These are phyloP conservation scores for Arabidopsis arenosa DNA, from an alignment of 345 rosid genomes.

Conservation along the genomic window DNA sequence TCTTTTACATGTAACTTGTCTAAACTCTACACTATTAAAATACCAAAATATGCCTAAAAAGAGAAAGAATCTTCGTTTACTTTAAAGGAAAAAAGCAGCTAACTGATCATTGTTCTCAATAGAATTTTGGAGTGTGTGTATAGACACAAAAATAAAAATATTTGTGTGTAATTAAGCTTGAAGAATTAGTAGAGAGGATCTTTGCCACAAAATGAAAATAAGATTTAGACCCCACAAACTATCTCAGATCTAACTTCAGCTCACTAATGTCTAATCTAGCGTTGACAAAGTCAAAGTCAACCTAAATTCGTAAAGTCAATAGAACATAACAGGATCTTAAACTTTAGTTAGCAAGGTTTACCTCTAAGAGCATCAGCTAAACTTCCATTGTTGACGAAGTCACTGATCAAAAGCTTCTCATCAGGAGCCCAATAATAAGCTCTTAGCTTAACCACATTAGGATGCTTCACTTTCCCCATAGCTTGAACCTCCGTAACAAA, in stretches of 20 bases:
- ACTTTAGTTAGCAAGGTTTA: conserved; percentile 2
- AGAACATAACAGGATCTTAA: neutral
- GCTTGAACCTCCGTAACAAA: conserved; percentile 89
- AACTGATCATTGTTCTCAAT: neutral
- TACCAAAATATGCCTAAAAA: conserved; percentile 27
- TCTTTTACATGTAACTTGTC: neutral
- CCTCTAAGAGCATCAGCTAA: conserved; percentile 89
- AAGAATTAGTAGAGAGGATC: conserved; percentile 14
- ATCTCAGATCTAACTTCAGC: conserved; percentile 34
- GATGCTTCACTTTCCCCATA: conserved; percentile 91
- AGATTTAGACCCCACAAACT: conserved; percentile 33
- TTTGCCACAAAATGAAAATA: conserved; percentile 13
- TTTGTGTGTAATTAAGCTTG: conserved; percentile 8
- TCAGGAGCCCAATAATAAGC: conserved; percentile 99
- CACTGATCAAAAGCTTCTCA: conserved; percentile 92
- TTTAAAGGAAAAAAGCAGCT: neutral
- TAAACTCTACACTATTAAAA: neutral
- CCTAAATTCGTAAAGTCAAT: neutral
- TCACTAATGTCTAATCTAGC: conserved; percentile 9
- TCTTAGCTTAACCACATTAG: conserved; percentile 85
- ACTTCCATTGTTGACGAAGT: conserved; percentile 89
- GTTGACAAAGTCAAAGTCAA: conserved; percentile 41
- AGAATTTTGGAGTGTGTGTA: conserved; percentile 12
- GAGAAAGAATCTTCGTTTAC: conserved; percentile 14
- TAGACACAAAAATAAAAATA: neutral